Evolutionary conservation across 176 grass and related monocot species (phyloP).

Genomic region (Avena sativa): DNA sequence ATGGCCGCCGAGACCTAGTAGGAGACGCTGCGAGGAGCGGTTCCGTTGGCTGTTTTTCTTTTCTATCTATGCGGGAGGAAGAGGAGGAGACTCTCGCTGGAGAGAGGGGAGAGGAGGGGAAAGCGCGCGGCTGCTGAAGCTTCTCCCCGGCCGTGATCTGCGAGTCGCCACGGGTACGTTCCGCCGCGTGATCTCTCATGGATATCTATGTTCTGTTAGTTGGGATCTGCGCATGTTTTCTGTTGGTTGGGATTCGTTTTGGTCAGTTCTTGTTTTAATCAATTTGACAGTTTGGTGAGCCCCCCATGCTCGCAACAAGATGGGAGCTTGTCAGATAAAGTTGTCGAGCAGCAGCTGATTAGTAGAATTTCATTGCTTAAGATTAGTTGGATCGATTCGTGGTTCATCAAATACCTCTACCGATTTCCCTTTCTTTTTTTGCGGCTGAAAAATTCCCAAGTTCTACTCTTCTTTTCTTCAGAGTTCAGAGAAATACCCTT

Average conservation of each 20-base stretch:
- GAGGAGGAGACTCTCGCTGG: background rate
- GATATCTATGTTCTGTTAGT: background rate
- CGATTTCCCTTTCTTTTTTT: background rate
- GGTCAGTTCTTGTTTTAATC: background rate
- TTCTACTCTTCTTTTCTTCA: constrained; percentile 19
- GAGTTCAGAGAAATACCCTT: background rate
- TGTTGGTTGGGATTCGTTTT: constrained; percentile 12
- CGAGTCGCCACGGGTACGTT: constrained; percentile 31
- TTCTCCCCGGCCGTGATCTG: constrained; percentile 28
- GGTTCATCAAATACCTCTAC: constrained; percentile 17
- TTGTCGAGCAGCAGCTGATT: constrained; percentile 1
- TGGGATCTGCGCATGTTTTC: constrained; percentile 34
- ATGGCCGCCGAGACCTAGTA: constrained; percentile 12
- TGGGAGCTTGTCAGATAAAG: background rate
- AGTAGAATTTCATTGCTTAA: constrained; percentile 1
- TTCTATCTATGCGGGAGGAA: background rate
- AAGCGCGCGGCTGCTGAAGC: constrained; percentile 14
- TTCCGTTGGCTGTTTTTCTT: constrained; percentile 31
- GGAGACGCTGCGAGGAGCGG: constrained; percentile 29
- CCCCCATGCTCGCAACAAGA: background rate
- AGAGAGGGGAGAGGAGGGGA: background rate
- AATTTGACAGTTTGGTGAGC: constrained; percentile 22
- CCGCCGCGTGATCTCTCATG: constrained; percentile 11
- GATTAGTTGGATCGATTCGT: constrained; percentile 4
- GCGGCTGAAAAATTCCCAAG: background rate